Evolutionary conservation across 495 filamentous ascomycete genomes (phyloP).

Genomic region (Talaromyces borbonicus): DNA sequence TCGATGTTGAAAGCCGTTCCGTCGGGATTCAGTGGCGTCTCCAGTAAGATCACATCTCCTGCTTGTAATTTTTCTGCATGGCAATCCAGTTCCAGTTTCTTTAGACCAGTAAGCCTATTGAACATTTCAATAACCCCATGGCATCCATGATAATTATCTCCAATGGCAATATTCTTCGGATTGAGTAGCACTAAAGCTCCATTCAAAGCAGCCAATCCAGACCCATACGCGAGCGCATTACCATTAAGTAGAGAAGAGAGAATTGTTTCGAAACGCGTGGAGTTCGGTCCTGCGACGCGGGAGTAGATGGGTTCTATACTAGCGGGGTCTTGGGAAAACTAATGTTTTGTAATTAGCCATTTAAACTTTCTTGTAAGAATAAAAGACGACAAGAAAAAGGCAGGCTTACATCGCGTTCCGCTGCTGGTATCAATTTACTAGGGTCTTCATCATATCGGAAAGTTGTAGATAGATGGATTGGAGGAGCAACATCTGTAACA

Average conservation of each 20-base stretch:
- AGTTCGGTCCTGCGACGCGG: slow-evolving; percentile 61
- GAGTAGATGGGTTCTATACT: slow-evolving; percentile 61
- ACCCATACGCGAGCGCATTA: slow-evolving; percentile 63
- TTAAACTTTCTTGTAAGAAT: too few relatives aligned
- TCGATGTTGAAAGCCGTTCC: slow-evolving; percentile 68
- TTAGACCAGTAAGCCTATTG: slow-evolving; percentile 58
- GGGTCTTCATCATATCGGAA: slow-evolving; percentile 72
- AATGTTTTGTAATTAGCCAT: not conserved
- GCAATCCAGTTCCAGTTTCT: slow-evolving; percentile 55
- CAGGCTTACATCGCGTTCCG: slow-evolving; percentile 20
- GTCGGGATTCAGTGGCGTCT: slow-evolving; percentile 85
- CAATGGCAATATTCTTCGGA: slow-evolving; percentile 68
- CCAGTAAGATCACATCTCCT: slow-evolving; percentile 84
- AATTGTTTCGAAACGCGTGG: slow-evolving; percentile 73
- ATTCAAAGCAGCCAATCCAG: slow-evolving; percentile 81
- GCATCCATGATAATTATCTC: slow-evolving; percentile 84
- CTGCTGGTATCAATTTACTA: slow-evolving; percentile 40
- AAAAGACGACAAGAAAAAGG: too few relatives aligned
- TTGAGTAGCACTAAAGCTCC: slow-evolving; percentile 67
- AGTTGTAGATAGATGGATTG: slow-evolving; percentile 80
- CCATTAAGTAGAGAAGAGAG: slow-evolving; percentile 63
- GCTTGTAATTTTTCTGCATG: slow-evolving; percentile 41
- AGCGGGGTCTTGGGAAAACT: not conserved
- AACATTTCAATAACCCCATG: slow-evolving; percentile 72
- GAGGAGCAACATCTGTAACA: slow-evolving; percentile 68